A percentile compares a stretch with the other conserved stretches of the same genome.
Evolutionary conservation across 1,284 basidiomycete genomes (phyloP).

Genomic region (Vanrija sp.): DNA sequence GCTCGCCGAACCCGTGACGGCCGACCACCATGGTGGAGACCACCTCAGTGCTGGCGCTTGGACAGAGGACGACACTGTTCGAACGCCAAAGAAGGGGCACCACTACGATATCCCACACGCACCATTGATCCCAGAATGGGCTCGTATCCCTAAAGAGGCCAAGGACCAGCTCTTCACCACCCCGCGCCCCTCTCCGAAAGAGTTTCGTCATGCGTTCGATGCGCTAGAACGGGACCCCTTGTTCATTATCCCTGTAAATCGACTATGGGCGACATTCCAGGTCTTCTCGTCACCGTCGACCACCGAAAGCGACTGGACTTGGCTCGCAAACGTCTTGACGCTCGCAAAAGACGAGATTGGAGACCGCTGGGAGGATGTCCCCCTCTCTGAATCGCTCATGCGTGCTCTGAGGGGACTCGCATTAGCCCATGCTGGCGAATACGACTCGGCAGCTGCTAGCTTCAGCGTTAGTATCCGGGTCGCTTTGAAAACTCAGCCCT

Average conservation of each 20-base stretch:
- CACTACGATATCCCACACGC: not conserved
- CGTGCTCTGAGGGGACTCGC: constrained; percentile 5
- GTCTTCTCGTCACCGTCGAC: not conserved
- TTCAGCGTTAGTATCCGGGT: constrained; percentile 2
- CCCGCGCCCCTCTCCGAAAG: not conserved
- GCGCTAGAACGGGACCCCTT: not conserved
- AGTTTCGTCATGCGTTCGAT: not conserved
- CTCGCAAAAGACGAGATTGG: not conserved
- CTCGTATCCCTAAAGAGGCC: not conserved
- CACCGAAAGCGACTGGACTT: constrained; percentile 6
- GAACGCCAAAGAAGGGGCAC: not conserved
- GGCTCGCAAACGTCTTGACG: constrained; percentile 5
- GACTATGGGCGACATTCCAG: constrained; percentile 1
- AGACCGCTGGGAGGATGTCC: constrained; percentile 3
- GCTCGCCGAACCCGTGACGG: not conserved
- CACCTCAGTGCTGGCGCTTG: not conserved
- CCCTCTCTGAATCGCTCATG: not conserved
- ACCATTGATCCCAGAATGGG: not conserved
- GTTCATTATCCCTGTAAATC: not conserved
- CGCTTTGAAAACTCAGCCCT: not conserved
- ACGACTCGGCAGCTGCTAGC: not conserved
- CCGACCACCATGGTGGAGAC: not conserved
- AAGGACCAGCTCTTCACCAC: not conserved
- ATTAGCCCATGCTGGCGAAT: constrained; percentile 3
- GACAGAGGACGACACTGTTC: not conserved